phyloP scores from a whole-genome alignment of 1,284 basidiomycete species.

The Dichomitus squalens region DNA sequence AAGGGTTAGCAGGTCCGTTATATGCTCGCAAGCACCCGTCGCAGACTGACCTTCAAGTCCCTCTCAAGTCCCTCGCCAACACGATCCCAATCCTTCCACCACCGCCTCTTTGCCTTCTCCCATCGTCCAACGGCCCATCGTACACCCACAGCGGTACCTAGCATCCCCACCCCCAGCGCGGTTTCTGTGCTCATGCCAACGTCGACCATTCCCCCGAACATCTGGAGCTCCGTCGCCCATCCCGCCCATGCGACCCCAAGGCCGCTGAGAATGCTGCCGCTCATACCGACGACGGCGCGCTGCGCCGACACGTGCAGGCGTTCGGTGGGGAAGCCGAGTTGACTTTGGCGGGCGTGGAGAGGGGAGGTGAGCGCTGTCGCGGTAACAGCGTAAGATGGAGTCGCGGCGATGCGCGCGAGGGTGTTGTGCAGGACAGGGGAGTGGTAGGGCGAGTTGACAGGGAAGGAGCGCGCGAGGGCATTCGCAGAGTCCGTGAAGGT shows the following conservation, averaged over 20 bases:
- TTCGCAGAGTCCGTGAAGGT: conserved; percentile 48
- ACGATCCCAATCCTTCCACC: conserved; percentile 76
- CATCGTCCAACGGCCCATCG: conserved; percentile 73
- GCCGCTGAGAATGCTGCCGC: conserved; percentile 45
- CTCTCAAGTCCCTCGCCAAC: conserved; percentile 71
- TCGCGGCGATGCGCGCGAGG: conserved; percentile 56
- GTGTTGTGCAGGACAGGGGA: conserved; percentile 73
- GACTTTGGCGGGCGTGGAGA: conserved; percentile 55
- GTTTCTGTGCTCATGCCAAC: conserved; percentile 55
- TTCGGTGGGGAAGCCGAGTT: conserved; percentile 65
- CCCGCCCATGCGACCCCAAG: conserved; percentile 49
- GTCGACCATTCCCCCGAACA: conserved; percentile 39
- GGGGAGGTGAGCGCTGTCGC: conserved; percentile 57
- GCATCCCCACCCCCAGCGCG: conserved; percentile 60
- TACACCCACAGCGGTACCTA: conserved; percentile 56
- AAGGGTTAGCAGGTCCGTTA: background rate
- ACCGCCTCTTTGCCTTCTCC: conserved; percentile 69
- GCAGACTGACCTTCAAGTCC: conserved; percentile 64
- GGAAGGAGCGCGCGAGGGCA: conserved; percentile 41
- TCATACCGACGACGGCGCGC: conserved; percentile 56
- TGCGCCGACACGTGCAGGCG: conserved; percentile 72
- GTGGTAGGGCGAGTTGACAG: conserved; percentile 45
- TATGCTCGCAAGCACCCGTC: conserved; percentile 2
- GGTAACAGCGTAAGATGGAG: conserved; percentile 52
- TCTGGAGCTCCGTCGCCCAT: conserved; percentile 54